Evolutionary conservation across 192 early-diverging fungal genomes (phyloP).

Genomic region (Linnemannia zychae): DNA sequence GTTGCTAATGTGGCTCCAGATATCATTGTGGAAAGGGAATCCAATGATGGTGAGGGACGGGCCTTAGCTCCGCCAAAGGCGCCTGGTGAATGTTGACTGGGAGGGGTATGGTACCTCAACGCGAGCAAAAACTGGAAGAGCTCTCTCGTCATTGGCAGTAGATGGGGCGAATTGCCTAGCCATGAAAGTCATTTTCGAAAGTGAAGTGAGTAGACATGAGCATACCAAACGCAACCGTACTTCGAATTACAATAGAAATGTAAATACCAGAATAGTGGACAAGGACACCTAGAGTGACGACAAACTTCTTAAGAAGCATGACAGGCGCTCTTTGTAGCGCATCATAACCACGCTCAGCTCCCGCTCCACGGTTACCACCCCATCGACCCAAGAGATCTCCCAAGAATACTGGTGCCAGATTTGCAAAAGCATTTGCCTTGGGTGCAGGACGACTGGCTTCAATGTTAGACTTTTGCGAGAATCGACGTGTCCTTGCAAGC

Average conservation of each 20-base stretch:
- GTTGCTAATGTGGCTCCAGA: constrained; percentile 1
- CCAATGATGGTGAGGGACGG: background rate
- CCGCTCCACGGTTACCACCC: constrained; percentile 54
- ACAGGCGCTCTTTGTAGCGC: constrained; percentile 35
- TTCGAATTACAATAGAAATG: background rate
- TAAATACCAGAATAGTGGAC: constrained; percentile 42
- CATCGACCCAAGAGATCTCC: constrained; percentile 50
- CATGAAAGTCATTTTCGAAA: background rate
- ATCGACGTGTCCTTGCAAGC: constrained; percentile 28
- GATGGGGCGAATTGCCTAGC: constrained; percentile 44
- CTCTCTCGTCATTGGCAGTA: constrained; percentile 39
- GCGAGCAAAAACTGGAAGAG: constrained; percentile 40
- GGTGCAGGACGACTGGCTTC: constrained; percentile 41
- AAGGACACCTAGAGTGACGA: constrained; percentile 31
- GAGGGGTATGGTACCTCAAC: constrained; percentile 38
- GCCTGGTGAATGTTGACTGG: constrained; percentile 15
- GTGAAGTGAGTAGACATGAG: background rate
- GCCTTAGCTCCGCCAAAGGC: background rate
- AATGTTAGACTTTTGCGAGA: constrained; percentile 43
- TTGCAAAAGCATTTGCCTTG: constrained; percentile 49
- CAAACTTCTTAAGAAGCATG: constrained; percentile 45
- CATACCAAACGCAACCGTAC: background rate
- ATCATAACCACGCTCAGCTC: constrained; percentile 46
- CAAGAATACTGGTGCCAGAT: constrained; percentile 35
- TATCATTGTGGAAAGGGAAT: constrained; percentile 1